Conservation (phyloP, 2,329 filamentous ascomycete genomes). For the Monascus ruber region DNA sequence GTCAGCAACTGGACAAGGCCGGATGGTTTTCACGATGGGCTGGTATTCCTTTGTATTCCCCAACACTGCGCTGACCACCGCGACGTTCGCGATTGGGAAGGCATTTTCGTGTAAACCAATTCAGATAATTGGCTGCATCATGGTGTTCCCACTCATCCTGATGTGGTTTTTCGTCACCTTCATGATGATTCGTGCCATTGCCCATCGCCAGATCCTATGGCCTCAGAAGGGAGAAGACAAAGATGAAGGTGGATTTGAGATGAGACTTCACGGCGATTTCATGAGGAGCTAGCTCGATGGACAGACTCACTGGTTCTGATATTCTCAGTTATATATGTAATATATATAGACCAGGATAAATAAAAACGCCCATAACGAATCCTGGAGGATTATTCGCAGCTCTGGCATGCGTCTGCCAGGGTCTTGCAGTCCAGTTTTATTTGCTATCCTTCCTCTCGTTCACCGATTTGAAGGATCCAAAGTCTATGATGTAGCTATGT, state of each 20-base stretch:
- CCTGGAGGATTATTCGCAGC: too few species aligned
- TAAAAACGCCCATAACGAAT: too few species aligned
- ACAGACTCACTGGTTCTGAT: too few species aligned
- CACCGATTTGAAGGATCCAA: too few species aligned
- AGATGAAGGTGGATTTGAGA: constrained; percentile 48
- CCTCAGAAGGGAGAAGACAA: constrained; percentile 58
- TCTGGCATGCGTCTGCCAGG: too few species aligned
- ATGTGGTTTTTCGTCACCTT: constrained; percentile 58
- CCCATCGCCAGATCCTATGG: constrained; percentile 60
- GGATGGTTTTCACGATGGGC: constrained; percentile 68
- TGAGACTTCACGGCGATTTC: constrained; percentile 4
- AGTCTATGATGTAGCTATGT: too few species aligned
- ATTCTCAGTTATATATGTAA: too few species aligned
- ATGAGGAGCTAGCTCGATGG: too few species aligned
- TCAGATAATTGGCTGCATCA: constrained; percentile 54
- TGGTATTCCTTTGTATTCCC: constrained; percentile 80
- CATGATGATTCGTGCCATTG: constrained; percentile 60
- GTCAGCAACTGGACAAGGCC: constrained; percentile 50
- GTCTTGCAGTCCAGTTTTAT: too few species aligned
- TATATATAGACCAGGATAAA: too few species aligned
- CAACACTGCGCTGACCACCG: constrained; percentile 62
- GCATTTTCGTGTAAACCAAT: constrained; percentile 51
- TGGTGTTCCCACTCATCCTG: constrained; percentile 54
- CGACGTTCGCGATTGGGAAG: constrained; percentile 59
- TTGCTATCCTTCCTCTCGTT: too few species aligned